Percentiles rank a stretch among this genome's conserved stretches.
These are phyloP conservation scores for Russula griseocarnosa DNA, from an alignment of 768 basidiomycete genomes.

Conservation along the genomic window DNA sequence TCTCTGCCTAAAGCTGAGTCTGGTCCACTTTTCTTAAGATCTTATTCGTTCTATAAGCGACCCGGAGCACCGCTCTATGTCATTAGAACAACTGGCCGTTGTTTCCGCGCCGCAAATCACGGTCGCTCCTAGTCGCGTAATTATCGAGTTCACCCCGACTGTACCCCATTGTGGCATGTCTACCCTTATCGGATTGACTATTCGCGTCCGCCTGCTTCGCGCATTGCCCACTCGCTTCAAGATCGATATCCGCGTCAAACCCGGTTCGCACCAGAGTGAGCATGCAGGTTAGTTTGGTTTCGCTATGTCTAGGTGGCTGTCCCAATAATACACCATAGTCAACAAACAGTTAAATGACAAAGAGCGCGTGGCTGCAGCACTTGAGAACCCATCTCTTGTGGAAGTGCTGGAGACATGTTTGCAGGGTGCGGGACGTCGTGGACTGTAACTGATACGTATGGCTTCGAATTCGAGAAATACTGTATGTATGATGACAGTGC, in stretches of 20 bases:
- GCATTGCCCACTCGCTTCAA: slow-evolving; percentile 91
- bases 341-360: slow-evolving; percentile 99
- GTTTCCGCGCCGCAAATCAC: slow-evolving; percentile 86
- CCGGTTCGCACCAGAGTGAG: slow-evolving; percentile 95
- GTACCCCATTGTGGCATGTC: slow-evolving; percentile 98
- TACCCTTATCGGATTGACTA: slow-evolving; percentile 94
- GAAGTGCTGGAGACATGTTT: slow-evolving; percentile 84
- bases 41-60: slow-evolving; percentile 89
- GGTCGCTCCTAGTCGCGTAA: slow-evolving; percentile 57
- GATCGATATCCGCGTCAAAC: slow-evolving; percentile 87
- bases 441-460: background rate
- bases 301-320: background rate
- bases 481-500: background rate
- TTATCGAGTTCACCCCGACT: slow-evolving; percentile 94
- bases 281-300: slow-evolving; percentile 57
- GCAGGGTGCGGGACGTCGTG: slow-evolving; percentile 28
- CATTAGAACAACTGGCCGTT: slow-evolving; percentile 91
- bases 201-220: slow-evolving; percentile 85
- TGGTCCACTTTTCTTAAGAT: slow-evolving; percentile 44
- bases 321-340: slow-evolving; percentile 45
- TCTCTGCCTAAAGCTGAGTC: background rate
- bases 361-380: slow-evolving; percentile 93
- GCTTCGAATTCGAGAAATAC: background rate
- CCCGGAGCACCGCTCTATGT: slow-evolving; percentile 88
- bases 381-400: slow-evolving; percentile 85